Conservation (phyloP, 108 stramenopile species). For the Pseudonitzschia pungens region DNA sequence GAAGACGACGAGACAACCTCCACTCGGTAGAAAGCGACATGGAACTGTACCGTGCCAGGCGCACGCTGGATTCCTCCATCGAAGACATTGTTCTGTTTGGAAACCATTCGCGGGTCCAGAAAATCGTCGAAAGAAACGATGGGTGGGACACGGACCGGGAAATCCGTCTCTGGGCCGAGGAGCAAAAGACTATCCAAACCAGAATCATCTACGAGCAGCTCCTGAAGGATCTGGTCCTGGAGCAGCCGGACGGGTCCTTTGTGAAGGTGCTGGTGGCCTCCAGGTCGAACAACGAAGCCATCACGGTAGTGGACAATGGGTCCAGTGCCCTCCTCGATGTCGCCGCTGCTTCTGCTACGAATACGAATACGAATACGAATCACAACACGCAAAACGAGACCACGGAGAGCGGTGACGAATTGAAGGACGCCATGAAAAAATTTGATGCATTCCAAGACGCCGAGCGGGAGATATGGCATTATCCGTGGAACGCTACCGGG, state of each 20-base stretch:
- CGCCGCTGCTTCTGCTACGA: background rate
- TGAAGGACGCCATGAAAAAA: constrained; percentile 9
- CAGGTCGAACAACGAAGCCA: background rate
- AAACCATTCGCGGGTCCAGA: constrained; percentile 46
- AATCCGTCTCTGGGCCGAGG: constrained; percentile 49
- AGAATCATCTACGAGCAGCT: constrained; percentile 2
- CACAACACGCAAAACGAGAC: background rate
- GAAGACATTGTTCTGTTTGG: constrained; percentile 2
- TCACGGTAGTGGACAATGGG: background rate
- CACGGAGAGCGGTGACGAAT: background rate
- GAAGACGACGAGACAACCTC: background rate
- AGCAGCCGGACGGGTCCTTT: constrained; percentile 13
- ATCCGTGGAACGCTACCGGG: constrained; percentile 86
- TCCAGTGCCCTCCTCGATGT: background rate
- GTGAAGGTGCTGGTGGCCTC: constrained; percentile 19
- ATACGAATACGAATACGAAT: constrained; percentile 15
- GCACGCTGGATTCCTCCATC: constrained; percentile 36
- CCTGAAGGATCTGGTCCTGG: background rate
- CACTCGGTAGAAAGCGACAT: background rate
- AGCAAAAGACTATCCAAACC: constrained; percentile 5
- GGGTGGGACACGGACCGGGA: constrained; percentile 51
- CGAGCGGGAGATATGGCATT: constrained; percentile 49
- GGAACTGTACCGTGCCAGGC: constrained; percentile 21
- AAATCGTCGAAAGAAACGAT: constrained; percentile 53
- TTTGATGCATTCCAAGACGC: background rate